Percentiles rank a stretch among this genome's conserved stretches.
phyloP scores from a whole-genome alignment of 2,329 filamentous ascomycete genomes.

The Pseudogymnoascus sp. region DNA sequence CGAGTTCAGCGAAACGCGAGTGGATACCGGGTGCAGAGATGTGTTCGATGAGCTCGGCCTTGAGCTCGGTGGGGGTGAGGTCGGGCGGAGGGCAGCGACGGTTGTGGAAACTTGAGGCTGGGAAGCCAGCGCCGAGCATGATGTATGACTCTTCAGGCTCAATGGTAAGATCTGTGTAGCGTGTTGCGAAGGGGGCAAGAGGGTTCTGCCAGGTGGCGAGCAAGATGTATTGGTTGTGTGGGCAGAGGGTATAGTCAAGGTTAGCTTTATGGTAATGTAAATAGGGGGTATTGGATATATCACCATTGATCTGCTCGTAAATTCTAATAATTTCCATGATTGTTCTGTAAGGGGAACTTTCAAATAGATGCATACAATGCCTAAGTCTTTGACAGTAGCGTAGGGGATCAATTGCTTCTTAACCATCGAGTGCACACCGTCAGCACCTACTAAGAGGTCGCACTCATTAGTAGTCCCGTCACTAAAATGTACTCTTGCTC shows the following conservation, averaged over 20 bases:
- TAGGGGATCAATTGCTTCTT: conserved; percentile 34
- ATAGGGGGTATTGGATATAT: background rate
- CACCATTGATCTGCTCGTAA: conserved; percentile 18
- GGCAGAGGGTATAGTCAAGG: conserved; percentile 17
- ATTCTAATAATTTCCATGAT: conserved; percentile 16
- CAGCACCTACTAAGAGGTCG: conserved; percentile 70
- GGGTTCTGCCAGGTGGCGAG: conserved; percentile 23
- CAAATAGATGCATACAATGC: conserved; percentile 23
- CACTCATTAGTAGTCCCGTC: conserved; percentile 9
- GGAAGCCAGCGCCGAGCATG: conserved; percentile 22
- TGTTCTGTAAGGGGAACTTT: conserved; percentile 22
- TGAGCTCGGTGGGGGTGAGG: conserved; percentile 19
- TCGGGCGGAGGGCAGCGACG: conserved; percentile 15
- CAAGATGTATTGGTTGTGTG: conserved; percentile 22
- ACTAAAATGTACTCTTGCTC: conserved; percentile 9
- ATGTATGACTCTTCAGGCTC: conserved; percentile 22
- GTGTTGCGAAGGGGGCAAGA: conserved; percentile 16
- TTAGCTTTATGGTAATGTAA: background rate
- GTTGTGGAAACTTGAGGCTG: conserved; percentile 17
- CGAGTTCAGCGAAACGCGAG: conserved; percentile 16
- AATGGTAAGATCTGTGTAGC: conserved; percentile 17
- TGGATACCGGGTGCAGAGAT: conserved; percentile 14
- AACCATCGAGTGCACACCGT: conserved; percentile 87
- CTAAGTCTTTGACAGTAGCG: conserved; percentile 14
- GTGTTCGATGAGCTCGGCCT: conserved; percentile 17